Evolutionary conservation across 73 alveolate species (phyloP).

Genomic region (Paraurostyla sp.): DNA sequence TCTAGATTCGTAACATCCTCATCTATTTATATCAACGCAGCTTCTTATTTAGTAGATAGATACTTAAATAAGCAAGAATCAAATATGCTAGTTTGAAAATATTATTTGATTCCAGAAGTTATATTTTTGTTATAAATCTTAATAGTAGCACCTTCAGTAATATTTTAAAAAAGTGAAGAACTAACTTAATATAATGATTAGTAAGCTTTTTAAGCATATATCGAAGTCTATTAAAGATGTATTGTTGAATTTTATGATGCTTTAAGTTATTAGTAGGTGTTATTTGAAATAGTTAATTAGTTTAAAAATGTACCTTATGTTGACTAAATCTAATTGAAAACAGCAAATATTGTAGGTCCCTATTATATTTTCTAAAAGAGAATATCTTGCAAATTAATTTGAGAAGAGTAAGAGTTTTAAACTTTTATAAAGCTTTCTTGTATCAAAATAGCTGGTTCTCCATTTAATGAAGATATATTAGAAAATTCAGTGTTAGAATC

Average conservation of each 20-base stretch:
- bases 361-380: neutral
- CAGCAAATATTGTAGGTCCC: neutral
- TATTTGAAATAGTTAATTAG: neutral
- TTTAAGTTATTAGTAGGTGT: neutral
- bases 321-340: neutral
- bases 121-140: neutral
- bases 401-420: neutral
- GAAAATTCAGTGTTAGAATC: neutral
- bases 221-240: neutral
- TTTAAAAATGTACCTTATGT: neutral
- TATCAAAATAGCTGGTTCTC: conserved; percentile 7
- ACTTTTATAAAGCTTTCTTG: neutral
- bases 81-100: neutral
- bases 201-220: neutral
- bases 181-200: neutral
- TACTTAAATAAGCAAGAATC: neutral
- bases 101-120: neutral
- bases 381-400: neutral
- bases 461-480: conserved; percentile 4
- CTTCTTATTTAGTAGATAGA: neutral
- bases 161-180: neutral
- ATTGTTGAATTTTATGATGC: neutral
- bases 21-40: conserved; percentile 8
- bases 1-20: neutral
- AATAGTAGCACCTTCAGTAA: neutral